These are phyloP conservation scores for Aspergillus awamori DNA, from an alignment of 2,329 filamentous ascomycete genomes.

Conservation along the genomic window DNA sequence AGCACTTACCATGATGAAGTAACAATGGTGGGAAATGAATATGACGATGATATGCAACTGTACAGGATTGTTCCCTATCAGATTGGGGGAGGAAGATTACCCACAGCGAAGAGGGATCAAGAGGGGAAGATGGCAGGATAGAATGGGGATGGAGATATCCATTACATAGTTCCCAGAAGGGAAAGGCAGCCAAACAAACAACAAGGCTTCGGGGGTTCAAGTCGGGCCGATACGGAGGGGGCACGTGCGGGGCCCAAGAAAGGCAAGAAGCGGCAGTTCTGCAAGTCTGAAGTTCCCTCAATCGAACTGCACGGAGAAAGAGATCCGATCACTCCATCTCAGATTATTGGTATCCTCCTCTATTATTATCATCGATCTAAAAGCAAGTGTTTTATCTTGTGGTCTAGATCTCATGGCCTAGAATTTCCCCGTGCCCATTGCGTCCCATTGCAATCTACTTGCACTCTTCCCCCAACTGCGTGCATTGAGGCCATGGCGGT, in stretches of 20 bases:
- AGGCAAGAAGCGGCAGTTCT: not conserved
- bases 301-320: not conserved
- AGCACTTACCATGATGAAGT: conserved; percentile 24
- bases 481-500: conserved; percentile 3
- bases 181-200: conserved; percentile 16
- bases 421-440: no score
- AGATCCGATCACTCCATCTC: not conserved
- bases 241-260: conserved; percentile 17
- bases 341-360: not conserved
- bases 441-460: no score
- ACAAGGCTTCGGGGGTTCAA: conserved; percentile 23
- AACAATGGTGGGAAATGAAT: not conserved
- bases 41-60: not conserved
- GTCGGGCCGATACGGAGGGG: conserved; percentile 24
- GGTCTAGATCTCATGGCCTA: no score
- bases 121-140: not conserved
- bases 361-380: not conserved
- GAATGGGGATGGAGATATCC: not conserved
- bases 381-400: no score
- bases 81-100: not conserved
- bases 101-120: not conserved
- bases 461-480: not conserved
- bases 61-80: no score
- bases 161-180: conserved; percentile 1
- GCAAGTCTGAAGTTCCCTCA: not conserved